These are phyloP conservation scores for Monilinia fructicola DNA, from an alignment of 2,329 filamentous ascomycete genomes.

Conservation along the genomic window DNA sequence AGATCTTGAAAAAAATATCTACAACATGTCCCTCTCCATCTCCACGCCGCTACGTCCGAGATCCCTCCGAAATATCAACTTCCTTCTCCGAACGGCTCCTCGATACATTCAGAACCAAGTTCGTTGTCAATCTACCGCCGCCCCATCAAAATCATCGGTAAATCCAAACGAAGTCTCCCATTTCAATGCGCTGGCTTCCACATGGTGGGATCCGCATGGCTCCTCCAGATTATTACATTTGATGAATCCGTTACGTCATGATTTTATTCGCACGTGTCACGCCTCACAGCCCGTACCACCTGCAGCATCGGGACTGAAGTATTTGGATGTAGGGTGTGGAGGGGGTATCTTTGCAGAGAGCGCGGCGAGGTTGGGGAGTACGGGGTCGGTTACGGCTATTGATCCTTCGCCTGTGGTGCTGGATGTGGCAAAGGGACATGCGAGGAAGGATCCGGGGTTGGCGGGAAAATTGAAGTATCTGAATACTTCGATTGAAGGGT, in stretches of 20 bases:
- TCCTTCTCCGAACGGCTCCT: constrained; percentile 39
- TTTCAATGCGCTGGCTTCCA: constrained; percentile 88
- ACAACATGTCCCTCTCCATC: constrained; percentile 23
- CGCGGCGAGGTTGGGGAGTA: constrained; percentile 66
- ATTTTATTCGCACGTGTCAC: constrained; percentile 79
- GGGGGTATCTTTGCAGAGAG: constrained; percentile 95
- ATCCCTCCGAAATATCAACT: constrained; percentile 37
- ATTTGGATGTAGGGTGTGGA: constrained; percentile 92
- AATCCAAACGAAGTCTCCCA: constrained; percentile 88
- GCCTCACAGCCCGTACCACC: constrained; percentile 51
- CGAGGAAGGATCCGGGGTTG: constrained; percentile 69
- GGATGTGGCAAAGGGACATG: constrained; percentile 72
- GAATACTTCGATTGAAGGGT: constrained; percentile 73
- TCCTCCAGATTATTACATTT: constrained; percentile 89
- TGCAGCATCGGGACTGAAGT: constrained; percentile 53
- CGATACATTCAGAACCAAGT: constrained; percentile 39
- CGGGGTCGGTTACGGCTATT: constrained; percentile 67
- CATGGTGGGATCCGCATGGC: constrained; percentile 97
- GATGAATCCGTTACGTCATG: constrained; percentile 96
- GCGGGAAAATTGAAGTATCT: constrained; percentile 65
- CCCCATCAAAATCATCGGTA: constrained; percentile 61
- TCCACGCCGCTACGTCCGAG: constrained; percentile 32
- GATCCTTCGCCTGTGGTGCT: constrained; percentile 76
- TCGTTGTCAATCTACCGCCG: constrained; percentile 34
- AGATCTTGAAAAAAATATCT: neutral